phyloP scores from a whole-genome alignment of 306 rosid genomes.

The Cercis canadensis region DNA sequence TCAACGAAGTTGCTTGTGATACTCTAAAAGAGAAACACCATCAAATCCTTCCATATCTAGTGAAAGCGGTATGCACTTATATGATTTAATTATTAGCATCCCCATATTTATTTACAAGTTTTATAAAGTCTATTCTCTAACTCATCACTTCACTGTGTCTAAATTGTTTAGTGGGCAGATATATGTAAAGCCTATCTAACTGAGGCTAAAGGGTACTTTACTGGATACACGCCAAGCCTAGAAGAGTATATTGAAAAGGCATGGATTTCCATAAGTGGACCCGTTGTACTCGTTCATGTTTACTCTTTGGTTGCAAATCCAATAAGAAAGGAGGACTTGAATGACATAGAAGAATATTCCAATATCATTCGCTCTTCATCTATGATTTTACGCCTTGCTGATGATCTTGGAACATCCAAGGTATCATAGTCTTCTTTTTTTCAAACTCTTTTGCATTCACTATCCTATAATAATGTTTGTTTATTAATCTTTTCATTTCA shows the following conservation, averaged over 20 bases:
- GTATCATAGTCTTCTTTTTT: neutral
- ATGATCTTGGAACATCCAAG: too few species aligned
- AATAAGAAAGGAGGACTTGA: neutral
- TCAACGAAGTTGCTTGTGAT: constrained; percentile 28
- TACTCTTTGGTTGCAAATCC: neutral
- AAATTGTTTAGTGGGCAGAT: constrained; percentile 36
- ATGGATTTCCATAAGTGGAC: constrained; percentile 11
- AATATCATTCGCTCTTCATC: too few species aligned
- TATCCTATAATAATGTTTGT: neutral
- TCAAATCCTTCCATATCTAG: neutral
- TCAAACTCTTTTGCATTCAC: neutral
- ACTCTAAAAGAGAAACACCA: neutral
- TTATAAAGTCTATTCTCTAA: neutral
- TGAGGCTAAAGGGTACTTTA: constrained; percentile 43
- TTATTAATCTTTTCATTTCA: neutral
- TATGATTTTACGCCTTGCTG: too few species aligned
- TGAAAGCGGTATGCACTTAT: constrained; percentile 11
- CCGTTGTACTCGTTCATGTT: neutral
- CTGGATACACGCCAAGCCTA: constrained; percentile 29
- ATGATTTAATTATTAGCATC: neutral
- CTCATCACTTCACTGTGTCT: neutral
- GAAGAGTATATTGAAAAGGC: constrained; percentile 42
- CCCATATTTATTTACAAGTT: neutral
- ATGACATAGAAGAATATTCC: neutral
- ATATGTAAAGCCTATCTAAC: constrained; percentile 20